Evolutionary conservation across 495 filamentous ascomycete genomes (phyloP).

Genomic region (Trichoderma erinaceum): DNA sequence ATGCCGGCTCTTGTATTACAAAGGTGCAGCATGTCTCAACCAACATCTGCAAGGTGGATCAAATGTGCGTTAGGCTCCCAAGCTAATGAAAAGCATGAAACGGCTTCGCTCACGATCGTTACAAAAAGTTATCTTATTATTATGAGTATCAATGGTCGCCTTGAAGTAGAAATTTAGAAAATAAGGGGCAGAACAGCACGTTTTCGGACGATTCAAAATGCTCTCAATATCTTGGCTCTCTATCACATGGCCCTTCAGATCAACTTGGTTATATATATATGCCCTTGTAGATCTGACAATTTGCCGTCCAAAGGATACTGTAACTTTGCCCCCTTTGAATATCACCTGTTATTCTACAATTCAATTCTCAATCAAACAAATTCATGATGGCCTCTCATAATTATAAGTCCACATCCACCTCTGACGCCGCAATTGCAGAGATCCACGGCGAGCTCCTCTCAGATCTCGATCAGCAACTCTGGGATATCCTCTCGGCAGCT

Average conservation of each 20-base stretch:
- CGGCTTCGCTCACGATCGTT: background rate
- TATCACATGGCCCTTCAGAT: background rate
- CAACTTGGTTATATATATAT: background rate
- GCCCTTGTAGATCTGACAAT: background rate
- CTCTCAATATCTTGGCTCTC: background rate
- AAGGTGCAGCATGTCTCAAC: background rate
- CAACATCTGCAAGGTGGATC: slow-evolving; percentile 6
- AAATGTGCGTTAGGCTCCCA: background rate
- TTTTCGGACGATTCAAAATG: background rate
- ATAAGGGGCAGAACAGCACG: background rate
- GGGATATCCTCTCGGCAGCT: slow-evolving; percentile 19
- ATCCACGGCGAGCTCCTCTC: slow-evolving; percentile 17
- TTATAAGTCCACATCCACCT: background rate
- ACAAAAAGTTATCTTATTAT: background rate
- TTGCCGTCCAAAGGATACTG: background rate
- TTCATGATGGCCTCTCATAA: background rate
- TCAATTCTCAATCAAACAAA: background rate
- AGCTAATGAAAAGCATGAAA: background rate
- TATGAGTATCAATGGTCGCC: background rate
- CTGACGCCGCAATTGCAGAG: slow-evolving; percentile 14
- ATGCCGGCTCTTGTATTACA: background rate
- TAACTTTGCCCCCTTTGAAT: background rate
- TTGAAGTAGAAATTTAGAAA: background rate
- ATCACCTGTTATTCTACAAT: background rate
- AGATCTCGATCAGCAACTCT: slow-evolving; percentile 17